Evolutionary conservation across 1,284 basidiomycete genomes (phyloP), one percentile per base, ranked within the genome.

Genomic region (Leucoagaricus sp.): DNA sequence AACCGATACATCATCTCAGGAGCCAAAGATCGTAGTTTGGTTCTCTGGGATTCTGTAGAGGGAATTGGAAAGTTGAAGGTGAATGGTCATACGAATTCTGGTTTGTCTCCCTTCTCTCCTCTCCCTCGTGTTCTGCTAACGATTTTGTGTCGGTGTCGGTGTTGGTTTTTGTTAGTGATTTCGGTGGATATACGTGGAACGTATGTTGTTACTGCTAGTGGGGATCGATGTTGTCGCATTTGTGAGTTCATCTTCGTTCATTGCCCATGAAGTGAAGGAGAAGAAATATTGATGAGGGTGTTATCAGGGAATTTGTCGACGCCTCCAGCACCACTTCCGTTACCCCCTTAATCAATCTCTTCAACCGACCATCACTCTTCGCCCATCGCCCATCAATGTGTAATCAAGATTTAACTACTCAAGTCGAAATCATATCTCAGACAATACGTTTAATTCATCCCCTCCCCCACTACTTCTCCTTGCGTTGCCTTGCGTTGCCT

Each of bases 41-140:
- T 92, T 69, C 91, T 94, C 69, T 96, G 93, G 93, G 91, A 96
- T 67, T 83, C 89, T 15, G 78, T 79, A 58, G 84, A 81, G 5
- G 90, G 85, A 1, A 82, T 86, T 61, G 83, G 89, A 41, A 92
- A 94, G 67, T 86, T 92, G 63, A 87, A 93, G 77, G 75, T 96
- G 6, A 91, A 94, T 70, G 93, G 93, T 2, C 93, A 96, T 73
- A 94, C 93, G 73, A 95, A 95, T 69, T 89, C 89, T 38, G 87
- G 81, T 86, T 53, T 46, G 79, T 50, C 68, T 45, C 31, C 38
- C 40, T 55, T 31, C n/a, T 23, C 12, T 44, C 46, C 53, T 34
- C 53, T 44, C 40, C 28, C 46, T 47, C 19, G 25, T 50, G 29
- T 52, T 47, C 29, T 34, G n/a, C n/a, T 47, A 42, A 51, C 49